Evolutionary conservation across 2,329 filamentous ascomycete species (phyloP), one percentile per base, ranked within the genome.

Genomic region (Capronia americana): DNA sequence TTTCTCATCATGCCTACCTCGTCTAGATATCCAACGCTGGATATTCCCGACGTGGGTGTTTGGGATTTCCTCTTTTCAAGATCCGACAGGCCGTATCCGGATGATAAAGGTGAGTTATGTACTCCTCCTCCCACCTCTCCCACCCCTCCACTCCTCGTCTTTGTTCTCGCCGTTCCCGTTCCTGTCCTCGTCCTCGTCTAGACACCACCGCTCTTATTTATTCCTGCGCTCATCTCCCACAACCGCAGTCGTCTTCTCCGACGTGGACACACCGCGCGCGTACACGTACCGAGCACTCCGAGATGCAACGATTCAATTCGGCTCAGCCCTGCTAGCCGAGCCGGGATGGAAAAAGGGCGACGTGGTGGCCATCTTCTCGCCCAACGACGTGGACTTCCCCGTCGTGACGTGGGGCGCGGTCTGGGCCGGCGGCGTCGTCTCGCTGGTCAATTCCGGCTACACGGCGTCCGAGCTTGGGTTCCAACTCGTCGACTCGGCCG

Each of bases 391-490:
- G 23, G 30, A 61, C 24, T 32, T 5, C 23, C 41, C 57, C 17
- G 23, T n/a, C 17, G 78, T 92, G 56, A 92, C 87, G 77, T 92
- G 91, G 83, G 93, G 92, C 26, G 84, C 87, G 12, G 87, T 90
- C 71, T 97, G 92, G 90, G 90, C 92, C 0, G 93, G 92, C 55
- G 93, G 91, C 41, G 82, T 92, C 57, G 80, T 91, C 6, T 92
- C 89, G n/a, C 92, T 93, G 0, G 92, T 92, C 2, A 97, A 97
- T 75, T 92, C 93, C 23, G 87, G 88, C 3, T 96, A 96, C 78
- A 96, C 91, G 0, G 86, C 86, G 10, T 87, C 92, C 6, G 93
- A 97, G 79, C 84, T 97, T 32, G 88, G 90, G 3, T 92, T 91
- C 73, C 93, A 97, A 79, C 84, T 97, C 68, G 87, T 87, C 72